Evolutionary conservation across 163 green algal species (phyloP).

Genomic region (Scenedesmus sp.): DNA sequence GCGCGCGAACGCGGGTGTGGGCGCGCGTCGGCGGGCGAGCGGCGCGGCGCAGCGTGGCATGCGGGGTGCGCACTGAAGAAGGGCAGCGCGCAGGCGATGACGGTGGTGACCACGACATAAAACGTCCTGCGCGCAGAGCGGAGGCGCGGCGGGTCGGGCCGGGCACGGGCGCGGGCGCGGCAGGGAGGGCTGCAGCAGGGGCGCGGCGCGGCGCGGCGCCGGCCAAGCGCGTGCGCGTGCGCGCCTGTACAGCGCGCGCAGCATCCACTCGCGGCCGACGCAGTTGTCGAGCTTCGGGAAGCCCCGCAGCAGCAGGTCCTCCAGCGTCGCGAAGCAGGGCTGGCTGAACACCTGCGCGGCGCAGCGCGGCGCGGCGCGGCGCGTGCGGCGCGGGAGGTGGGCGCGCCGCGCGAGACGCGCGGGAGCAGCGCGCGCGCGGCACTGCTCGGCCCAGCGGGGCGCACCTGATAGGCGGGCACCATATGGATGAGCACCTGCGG

Average conservation of each 20-base stretch:
- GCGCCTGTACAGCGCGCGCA: background rate
- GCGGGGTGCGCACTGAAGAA: conserved; percentile 4
- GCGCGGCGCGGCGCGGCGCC: background rate
- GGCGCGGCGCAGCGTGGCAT: too few relatives aligned
- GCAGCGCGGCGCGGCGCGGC: too few relatives aligned
- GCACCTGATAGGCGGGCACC: background rate
- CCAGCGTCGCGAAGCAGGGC: conserved; percentile 25
- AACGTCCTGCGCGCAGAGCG: conserved; percentile 1
- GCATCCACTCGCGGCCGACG: conserved; percentile 16
- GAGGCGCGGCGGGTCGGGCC: too few relatives aligned
- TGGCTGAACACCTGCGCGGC: conserved; percentile 29
- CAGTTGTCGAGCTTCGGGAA: conserved; percentile 1
- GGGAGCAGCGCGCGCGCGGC: too few relatives aligned
- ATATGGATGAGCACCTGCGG: background rate
- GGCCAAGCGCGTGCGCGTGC: background rate
- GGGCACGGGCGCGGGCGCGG: too few relatives aligned
- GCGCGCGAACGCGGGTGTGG: background rate
- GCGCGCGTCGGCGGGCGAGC: background rate
- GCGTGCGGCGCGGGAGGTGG: too few relatives aligned
- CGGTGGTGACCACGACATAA: conserved; percentile 32
- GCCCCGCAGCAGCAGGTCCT: conserved; percentile 19
- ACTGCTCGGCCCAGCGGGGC: too few relatives aligned
- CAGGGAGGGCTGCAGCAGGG: background rate
- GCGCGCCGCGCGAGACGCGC: too few relatives aligned
- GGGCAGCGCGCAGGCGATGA: conserved; percentile 35